Conservation (phyloP, 768 basidiomycete species). For the Termitomyces sp. region DNA sequence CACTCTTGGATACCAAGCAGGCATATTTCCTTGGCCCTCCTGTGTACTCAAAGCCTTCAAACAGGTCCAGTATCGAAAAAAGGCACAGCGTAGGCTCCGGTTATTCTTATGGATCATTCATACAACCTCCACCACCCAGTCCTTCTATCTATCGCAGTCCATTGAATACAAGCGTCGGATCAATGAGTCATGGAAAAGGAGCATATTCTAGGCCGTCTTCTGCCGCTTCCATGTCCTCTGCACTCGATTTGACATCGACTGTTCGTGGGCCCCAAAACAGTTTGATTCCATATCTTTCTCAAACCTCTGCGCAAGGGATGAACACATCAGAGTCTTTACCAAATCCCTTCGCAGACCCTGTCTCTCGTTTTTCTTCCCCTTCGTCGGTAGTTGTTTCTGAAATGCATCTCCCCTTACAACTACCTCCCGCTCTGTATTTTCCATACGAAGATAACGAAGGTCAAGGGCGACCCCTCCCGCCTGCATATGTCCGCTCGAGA, state of each 20-base stretch:
- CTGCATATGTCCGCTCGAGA: background rate
- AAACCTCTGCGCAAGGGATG: background rate
- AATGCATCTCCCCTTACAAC: background rate
- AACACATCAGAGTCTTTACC: background rate
- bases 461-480: background rate
- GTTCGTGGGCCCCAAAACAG: background rate
- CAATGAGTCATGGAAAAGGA: background rate
- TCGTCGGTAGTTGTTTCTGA: background rate
- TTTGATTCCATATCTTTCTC: background rate
- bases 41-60: conserved; percentile 7
- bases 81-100: background rate
- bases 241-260: background rate
- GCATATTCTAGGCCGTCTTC: background rate
- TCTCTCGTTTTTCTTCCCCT: background rate
- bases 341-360: background rate
- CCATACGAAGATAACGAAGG: background rate
- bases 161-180: background rate
- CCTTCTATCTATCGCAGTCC: background rate
- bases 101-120: background rate
- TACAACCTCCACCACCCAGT: background rate
- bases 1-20: conserved; percentile 11
- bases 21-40: conserved; percentile 1
- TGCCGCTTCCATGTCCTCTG: background rate
- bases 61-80: background rate
- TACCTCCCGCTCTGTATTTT: background rate